Conservation (phyloP, 805 yeast species). For the Wickerhamomyces ciferrii region DNA sequence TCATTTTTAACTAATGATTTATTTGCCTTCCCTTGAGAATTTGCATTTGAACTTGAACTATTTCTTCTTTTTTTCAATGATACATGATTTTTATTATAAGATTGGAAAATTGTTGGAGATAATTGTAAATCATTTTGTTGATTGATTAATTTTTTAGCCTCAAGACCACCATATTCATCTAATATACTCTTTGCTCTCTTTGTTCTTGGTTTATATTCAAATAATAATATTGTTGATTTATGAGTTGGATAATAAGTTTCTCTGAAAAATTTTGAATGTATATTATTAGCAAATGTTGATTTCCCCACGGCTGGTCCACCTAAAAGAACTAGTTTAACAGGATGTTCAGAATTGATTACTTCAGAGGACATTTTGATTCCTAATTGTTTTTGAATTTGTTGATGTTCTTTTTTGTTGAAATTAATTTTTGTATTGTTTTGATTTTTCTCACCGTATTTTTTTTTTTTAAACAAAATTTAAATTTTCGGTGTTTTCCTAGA, state of each 20-base stretch:
- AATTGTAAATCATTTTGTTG: conserved; percentile 23
- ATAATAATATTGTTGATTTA: conserved; percentile 51
- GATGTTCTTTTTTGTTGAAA: not conserved
- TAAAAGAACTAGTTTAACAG: conserved; percentile 52
- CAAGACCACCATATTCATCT: conserved; percentile 40
- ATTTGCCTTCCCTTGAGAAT: not conserved
- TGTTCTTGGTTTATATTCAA: conserved; percentile 44
- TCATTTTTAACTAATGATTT: conserved; percentile 6
- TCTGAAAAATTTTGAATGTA: conserved; percentile 43
- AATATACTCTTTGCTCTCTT: conserved; percentile 34
- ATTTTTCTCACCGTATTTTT: too few species aligned
- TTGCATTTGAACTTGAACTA: conserved; percentile 3
- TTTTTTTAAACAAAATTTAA: not conserved
- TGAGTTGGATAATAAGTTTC: conserved; percentile 77
- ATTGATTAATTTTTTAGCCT: conserved; percentile 30
- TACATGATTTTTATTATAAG: conserved; percentile 19
- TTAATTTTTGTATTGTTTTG: too few species aligned
- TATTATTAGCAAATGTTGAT: conserved; percentile 47
- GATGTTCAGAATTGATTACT: conserved; percentile 22
- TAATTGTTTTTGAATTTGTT: not conserved
- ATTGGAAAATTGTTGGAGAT: conserved; percentile 33
- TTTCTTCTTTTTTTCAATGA: conserved; percentile 8
- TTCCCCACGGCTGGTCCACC: conserved; percentile 61
- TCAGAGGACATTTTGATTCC: too few species aligned
- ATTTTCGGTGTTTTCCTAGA: not conserved